These are phyloP conservation scores for Coemansia sp. DNA, from an alignment of 192 early-diverging fungal genomes.

Conservation along the genomic window DNA sequence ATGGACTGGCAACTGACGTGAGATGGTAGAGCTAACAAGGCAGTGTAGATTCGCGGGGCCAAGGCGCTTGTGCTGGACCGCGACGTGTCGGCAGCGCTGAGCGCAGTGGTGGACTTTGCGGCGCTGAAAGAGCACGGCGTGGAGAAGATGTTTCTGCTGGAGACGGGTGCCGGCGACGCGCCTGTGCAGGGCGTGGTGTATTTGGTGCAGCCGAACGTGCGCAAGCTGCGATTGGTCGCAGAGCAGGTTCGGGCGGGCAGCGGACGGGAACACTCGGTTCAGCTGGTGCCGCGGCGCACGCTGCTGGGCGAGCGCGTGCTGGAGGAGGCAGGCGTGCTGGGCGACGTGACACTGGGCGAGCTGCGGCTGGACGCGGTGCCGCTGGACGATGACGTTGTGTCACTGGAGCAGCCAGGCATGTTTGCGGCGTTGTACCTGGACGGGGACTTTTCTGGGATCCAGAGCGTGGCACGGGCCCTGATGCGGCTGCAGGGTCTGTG, in stretches of 20 bases:
- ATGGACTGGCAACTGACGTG: neutral
- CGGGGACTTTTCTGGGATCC: constrained; percentile 47
- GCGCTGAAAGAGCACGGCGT: constrained; percentile 95
- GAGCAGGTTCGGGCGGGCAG: constrained; percentile 38
- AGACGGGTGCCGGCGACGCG: constrained; percentile 68
- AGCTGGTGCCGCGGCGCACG: constrained; percentile 87
- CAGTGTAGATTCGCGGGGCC: constrained; percentile 78
- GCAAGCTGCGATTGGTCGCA: constrained; percentile 83
- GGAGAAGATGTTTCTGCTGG: constrained; percentile 88
- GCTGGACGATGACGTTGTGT: constrained; percentile 86
- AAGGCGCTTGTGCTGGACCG: constrained; percentile 91
- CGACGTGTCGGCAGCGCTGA: constrained; percentile 77
- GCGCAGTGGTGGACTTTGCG: constrained; percentile 83
- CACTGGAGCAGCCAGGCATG: constrained; percentile 80
- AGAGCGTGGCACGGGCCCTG: constrained; percentile 61
- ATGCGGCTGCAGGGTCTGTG: constrained; percentile 88
- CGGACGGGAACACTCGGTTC: constrained; percentile 64
- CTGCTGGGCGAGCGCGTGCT: constrained; percentile 90
- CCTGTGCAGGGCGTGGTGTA: constrained; percentile 74
- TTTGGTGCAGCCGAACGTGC: constrained; percentile 74
- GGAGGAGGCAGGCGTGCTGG: constrained; percentile 90
- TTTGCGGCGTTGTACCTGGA: constrained; percentile 82
- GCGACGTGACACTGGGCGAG: constrained; percentile 81
- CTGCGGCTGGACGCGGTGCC: constrained; percentile 89
- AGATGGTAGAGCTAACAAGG: neutral